phyloP scores from a whole-genome alignment of 2,329 filamentous ascomycete species.

The Epichloe aotearoae region DNA sequence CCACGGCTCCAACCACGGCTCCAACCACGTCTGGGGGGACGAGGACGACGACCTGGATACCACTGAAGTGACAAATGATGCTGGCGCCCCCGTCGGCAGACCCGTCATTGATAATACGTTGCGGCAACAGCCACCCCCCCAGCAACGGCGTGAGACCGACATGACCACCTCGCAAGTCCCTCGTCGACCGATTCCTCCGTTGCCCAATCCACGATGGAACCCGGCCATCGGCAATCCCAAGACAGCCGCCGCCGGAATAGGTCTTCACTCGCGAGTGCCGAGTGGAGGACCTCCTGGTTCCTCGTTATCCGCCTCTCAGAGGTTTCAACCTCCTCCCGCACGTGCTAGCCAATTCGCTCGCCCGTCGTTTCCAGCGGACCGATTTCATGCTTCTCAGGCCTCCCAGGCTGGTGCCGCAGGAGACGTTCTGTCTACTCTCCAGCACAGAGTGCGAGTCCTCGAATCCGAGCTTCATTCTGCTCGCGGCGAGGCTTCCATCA shows the following conservation, averaged over 20 bases:
- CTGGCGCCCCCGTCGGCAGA: constrained; percentile 25
- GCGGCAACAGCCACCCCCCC: constrained; percentile 19
- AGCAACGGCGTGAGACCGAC: constrained; percentile 14
- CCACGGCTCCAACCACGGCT: constrained; percentile 23
- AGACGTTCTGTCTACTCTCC: constrained; percentile 31
- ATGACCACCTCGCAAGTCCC: constrained; percentile 10
- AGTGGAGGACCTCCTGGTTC: constrained; percentile 10
- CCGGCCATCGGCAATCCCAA: constrained; percentile 16
- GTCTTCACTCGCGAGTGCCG: constrained; percentile 8
- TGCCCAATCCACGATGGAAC: constrained; percentile 27
- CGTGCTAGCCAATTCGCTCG: constrained; percentile 30
- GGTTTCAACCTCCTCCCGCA: constrained; percentile 16
- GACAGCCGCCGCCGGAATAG: constrained; percentile 8
- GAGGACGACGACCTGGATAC: constrained; percentile 47
- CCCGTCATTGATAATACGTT: constrained; percentile 23
- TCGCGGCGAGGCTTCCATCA: constrained; percentile 59
- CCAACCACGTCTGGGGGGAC: constrained; percentile 20
- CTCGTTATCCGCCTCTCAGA: constrained; percentile 16
- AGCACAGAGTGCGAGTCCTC: constrained; percentile 39
- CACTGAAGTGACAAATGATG: constrained; percentile 39
- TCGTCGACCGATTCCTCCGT: constrained; percentile 18
- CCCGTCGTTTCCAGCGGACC: constrained; percentile 17
- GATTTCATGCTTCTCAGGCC: constrained; percentile 11
- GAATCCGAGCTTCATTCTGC: constrained; percentile 47
- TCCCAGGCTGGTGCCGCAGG: constrained; percentile 15